Base-by-base conservation (phyloP, 2,329 filamentous ascomycete genomes). In the Colletotrichum endophyticum region DNA sequence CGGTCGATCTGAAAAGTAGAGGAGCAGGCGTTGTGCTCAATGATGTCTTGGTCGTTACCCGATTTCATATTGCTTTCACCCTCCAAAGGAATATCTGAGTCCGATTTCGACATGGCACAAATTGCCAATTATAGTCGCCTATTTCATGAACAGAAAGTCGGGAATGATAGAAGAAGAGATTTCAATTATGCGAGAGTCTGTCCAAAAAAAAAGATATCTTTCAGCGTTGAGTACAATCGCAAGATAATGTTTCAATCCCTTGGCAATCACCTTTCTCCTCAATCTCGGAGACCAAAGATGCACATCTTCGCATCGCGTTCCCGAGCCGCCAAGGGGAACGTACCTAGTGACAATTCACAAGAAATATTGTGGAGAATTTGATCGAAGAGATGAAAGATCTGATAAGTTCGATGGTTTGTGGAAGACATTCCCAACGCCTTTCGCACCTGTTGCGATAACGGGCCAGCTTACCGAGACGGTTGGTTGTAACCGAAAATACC, bases 91-190 rank as follows among this genome's bases (percentile, higher is more conserved):
- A 49, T 49, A 22, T n/a, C 19, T 49, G 0, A 1, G 39, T 49
- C 19, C 19, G 19, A 49, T n/a, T 49, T 49, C 9, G 9, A 49
- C 39, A 49, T 22, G 9, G 2, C 39, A 1, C 39, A 22, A 49
- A 49, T 1, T 22, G 19, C 2, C 0, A n/a, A 49, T n/a, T 1
- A 7, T 12, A 12, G 39, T 2, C 1, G 1, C 9, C 2, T 12
- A 5, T 7, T 7, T 12, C 5, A 22, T 49, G 39, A n/a, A 49
- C 6, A 49, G 39, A 49, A 12, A 49, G 9, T 44, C 3, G 1
- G 15, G 36, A 39, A 16, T 19, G 0, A 1, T 12, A 4, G 39
- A 12, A n/a, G 3, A 49, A 11, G 19, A n/a, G 0, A 1, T 11
- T 6, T n/a, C 3, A 44, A 6, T 44, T 44, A n/a, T 4, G n/a